phyloP scores from a whole-genome alignment of 2,329 filamentous ascomycete genomes.

The Periconia macrospinosa region DNA sequence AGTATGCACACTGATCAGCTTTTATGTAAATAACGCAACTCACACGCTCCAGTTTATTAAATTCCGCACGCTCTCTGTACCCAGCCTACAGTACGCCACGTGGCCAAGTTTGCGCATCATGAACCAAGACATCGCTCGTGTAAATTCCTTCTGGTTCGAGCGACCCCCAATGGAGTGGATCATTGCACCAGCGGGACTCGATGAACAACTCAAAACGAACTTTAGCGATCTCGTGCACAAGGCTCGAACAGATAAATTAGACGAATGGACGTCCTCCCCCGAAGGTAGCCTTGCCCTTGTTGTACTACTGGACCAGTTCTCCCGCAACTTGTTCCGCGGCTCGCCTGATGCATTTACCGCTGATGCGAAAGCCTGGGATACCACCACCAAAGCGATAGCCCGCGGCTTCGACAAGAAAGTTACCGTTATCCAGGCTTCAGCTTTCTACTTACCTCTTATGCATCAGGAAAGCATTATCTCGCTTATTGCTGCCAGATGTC shows the following conservation, averaged over 20 bases:
- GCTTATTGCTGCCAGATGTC: constrained; percentile 9
- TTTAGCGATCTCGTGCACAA: constrained; percentile 14
- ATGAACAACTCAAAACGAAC: constrained; percentile 12
- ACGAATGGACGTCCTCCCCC: constrained; percentile 8
- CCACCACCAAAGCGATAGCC: constrained; percentile 11
- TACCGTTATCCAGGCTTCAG: constrained; percentile 14
- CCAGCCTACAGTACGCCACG: too few species aligned
- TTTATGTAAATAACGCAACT: too few species aligned
- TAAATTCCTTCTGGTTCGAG: constrained; percentile 14
- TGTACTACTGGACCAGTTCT: constrained; percentile 14
- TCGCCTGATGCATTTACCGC: constrained; percentile 11
- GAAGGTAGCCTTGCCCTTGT: constrained; percentile 14
- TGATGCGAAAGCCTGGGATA: constrained; percentile 10
- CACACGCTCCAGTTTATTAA: too few species aligned
- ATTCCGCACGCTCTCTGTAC: too few species aligned
- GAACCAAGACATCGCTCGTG: constrained; percentile 1
- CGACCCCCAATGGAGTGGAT: constrained; percentile 16
- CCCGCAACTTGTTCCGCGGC: constrained; percentile 16
- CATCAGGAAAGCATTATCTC: constrained; percentile 13
- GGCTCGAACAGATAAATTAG: constrained; percentile 11
- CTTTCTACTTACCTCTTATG: constrained; percentile 17
- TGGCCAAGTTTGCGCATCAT: neutral
- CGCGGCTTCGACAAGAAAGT: constrained; percentile 16
- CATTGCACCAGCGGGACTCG: constrained; percentile 12
- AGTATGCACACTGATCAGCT: too few species aligned